phyloP scores from a whole-genome alignment of 228 moss, liverwort and hornwort genomes.

The Sphagnum magellanicum region DNA sequence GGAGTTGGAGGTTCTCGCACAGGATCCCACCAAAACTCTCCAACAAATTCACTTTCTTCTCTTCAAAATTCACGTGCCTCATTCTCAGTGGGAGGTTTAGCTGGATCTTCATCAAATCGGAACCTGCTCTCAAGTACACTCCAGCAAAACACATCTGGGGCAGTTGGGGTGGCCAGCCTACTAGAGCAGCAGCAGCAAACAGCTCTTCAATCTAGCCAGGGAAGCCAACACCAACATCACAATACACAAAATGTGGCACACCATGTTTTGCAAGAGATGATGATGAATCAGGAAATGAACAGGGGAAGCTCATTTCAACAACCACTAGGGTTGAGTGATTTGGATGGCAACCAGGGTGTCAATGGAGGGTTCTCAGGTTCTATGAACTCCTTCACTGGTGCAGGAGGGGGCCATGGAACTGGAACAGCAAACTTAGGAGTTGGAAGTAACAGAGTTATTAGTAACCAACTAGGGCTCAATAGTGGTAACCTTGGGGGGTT shows the following conservation, averaged over 20 bases:
- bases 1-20: constrained; percentile 32
- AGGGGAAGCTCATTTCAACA: constrained; percentile 45
- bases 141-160: constrained; percentile 45
- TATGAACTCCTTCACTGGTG: constrained; percentile 29
- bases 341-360: constrained; percentile 36
- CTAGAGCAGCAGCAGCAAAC: constrained; percentile 47
- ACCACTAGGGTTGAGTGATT: constrained; percentile 34
- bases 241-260: constrained; percentile 68
- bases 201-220: constrained; percentile 38
- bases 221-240: constrained; percentile 38
- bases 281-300: constrained; percentile 85
- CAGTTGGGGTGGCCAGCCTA: constrained; percentile 19
- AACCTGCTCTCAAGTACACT: constrained; percentile 62
- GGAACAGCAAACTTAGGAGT: constrained; percentile 57
- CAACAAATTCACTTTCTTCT: constrained; percentile 87
- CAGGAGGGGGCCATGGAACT: constrained; percentile 51
- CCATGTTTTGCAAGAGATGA: constrained; percentile 92
- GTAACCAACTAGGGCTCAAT: constrained; percentile 63
- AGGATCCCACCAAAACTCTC: constrained; percentile 75
- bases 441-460: constrained; percentile 36
- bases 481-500: constrained; percentile 57
- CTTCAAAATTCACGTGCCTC: constrained; percentile 88
- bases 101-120: constrained; percentile 54
- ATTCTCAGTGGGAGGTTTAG: constrained; percentile 55
- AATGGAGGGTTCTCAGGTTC: constrained; percentile 37